These are phyloP conservation scores for Gossypium australe DNA, from an alignment of 345 rosid species.

Conservation along the genomic window DNA sequence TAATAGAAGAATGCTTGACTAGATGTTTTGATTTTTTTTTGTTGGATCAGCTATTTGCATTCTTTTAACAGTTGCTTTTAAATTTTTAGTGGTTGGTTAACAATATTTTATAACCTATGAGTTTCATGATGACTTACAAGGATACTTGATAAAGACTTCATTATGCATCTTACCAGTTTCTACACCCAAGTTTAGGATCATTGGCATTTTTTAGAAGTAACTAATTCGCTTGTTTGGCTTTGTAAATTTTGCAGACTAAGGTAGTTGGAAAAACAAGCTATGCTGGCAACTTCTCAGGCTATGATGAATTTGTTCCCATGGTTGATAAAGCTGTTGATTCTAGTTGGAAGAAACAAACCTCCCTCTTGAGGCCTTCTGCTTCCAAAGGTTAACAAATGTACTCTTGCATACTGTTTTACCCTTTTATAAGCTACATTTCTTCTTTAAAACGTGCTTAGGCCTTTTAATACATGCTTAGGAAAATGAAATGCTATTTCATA, in stretches of 20 bases:
- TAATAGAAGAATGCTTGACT: background rate
- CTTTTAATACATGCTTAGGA: conserved; percentile 16
- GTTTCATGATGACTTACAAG: background rate
- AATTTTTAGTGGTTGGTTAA: background rate
- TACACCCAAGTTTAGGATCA: background rate
- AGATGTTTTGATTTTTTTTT: background rate
- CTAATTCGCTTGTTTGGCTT: conserved; percentile 4
- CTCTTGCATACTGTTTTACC: background rate
- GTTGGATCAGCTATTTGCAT: background rate
- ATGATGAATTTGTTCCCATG: conserved; percentile 98
- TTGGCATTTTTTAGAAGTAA: background rate
- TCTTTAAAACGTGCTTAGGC: background rate
- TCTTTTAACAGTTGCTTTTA: background rate
- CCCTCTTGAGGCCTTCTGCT: conserved; percentile 35
- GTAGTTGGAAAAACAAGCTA: conserved; percentile 54
- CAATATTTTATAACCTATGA: background rate
- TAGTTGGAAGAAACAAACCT: conserved; percentile 67
- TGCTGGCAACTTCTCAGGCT: conserved; percentile 69
- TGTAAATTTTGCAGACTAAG: conserved; percentile 52
- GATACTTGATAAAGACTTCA: background rate
- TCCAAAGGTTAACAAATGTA: conserved; percentile 52
- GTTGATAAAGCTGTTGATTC: conserved; percentile 96
- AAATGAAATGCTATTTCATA: conserved; percentile 12
- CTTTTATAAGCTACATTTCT: background rate
- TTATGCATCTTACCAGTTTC: background rate